Base-by-base conservation (phyloP, 441 rosid genomes). In the Eruca vesicaria region DNA sequence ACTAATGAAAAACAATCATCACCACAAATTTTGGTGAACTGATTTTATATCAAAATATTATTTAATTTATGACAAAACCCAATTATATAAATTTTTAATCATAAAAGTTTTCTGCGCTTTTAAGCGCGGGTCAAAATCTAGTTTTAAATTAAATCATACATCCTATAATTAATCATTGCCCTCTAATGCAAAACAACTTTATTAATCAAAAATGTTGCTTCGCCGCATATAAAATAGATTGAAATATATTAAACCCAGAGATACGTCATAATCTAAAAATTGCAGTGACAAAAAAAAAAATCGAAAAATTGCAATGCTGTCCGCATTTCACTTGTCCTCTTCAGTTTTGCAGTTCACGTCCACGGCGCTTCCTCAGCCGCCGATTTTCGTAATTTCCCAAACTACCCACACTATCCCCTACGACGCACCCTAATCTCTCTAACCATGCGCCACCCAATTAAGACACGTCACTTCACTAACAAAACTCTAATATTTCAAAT, bases 361-460 rank as follows among this genome's bases (percentile, higher is more conserved):
- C 68, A 71, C 72, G 68, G 72, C 68, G 72, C 72, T 66, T 59
- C 58, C 80, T 71, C 76, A 76, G 80, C 76, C 76, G 80, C 80
- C 71, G 28, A 77, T 76, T 70, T 71, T 77, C 11, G 26, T 19
- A 8, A 57, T 45, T 77, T 3, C 80, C 80, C 68, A 71, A 77
- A 66, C 59, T 60, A 72, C 76, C 77, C 73, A 31, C 12, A 2
- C 2, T 0, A 33, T 76, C 64, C 0, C 1, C 81, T 52, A 6
- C 57, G 2, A 3, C 65, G 23, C 73, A 72, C 60, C 73, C 23
- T 72, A 77, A 1, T 0, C 9, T 12, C 7, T 6, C 38, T 61
- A 57, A 19, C 63, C 53, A 0, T 65, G 18, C 57, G 1, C 57
- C 57, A 77, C 0, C 68, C 26, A 76, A 63, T 15, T 0, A 32